phyloP scores from a whole-genome alignment of 768 basidiomycete genomes.

The Vararia minispora region DNA sequence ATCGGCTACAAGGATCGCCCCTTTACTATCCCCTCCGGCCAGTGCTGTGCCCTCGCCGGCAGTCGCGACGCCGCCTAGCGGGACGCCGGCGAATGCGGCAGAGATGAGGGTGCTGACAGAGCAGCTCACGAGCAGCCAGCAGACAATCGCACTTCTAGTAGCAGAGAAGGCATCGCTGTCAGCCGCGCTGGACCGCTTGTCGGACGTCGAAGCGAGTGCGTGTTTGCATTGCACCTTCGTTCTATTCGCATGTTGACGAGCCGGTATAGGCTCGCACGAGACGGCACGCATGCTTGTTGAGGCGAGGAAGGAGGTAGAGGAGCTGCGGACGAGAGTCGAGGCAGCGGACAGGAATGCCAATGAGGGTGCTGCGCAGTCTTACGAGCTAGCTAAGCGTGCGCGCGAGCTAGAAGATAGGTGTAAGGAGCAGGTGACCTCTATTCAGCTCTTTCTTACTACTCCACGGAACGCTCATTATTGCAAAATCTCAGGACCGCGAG shows the following conservation, averaged over 20 bases:
- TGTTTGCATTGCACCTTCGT: slow-evolving; percentile 2
- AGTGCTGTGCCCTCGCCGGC: too few relatives aligned
- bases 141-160: slow-evolving; percentile 69
- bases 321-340: slow-evolving; percentile 8
- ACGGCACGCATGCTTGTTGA: slow-evolving; percentile 1
- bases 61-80: too few relatives aligned
- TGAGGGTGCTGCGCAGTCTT: too few relatives aligned
- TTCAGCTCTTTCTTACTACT: background rate
- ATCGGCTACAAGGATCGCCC: background rate
- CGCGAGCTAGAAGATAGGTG: slow-evolving; percentile 38
- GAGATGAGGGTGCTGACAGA: slow-evolving; percentile 18
- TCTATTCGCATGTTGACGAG: slow-evolving; percentile 1
- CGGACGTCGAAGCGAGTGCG: slow-evolving; percentile 51
- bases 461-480: too few relatives aligned
- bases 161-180: slow-evolving; percentile 26
- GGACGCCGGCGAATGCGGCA: slow-evolving; percentile 11
- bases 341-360: slow-evolving; percentile 5
- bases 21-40: slow-evolving; percentile 15
- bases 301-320: slow-evolving; percentile 9
- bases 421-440: slow-evolving; percentile 38
- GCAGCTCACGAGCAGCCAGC: slow-evolving; percentile 48
- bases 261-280: slow-evolving; percentile 6
- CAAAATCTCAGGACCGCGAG: slow-evolving; percentile 51
- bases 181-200: slow-evolving; percentile 43
- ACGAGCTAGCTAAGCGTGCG: slow-evolving; percentile 39